Percentiles rank a stretch among this genome's conserved stretches.
phyloP scores from a whole-genome alignment of 139 green algal genomes.

The Picochlorum costavermella region DNA sequence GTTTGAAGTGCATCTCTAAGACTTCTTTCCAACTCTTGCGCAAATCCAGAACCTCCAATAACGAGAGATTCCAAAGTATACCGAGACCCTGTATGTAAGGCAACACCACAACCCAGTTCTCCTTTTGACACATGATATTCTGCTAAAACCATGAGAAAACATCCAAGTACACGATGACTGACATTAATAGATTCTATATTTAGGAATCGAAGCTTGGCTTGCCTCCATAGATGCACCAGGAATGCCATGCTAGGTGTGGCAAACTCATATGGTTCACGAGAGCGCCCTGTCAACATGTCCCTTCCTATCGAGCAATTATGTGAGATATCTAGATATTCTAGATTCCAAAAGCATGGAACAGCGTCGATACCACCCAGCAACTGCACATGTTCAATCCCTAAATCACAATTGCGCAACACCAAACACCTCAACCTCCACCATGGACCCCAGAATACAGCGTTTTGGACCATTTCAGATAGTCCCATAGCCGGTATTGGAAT shows the following conservation, averaged over 20 bases:
- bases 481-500: neutral
- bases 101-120: no score
- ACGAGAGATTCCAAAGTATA: no score
- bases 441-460: neutral
- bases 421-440: constrained; percentile 10
- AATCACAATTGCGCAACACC: neutral
- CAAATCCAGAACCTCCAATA: no score
- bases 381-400: constrained; percentile 3
- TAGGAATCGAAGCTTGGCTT: neutral
- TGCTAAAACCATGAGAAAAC: no score
- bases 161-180: no score
- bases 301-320: neutral
- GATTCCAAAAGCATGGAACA: constrained; percentile 1
- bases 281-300: neutral
- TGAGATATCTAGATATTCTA: constrained; percentile 7
- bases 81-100: no score
- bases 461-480: neutral
- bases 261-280: neutral
- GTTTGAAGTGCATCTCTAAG: no score
- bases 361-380: neutral
- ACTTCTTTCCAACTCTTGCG: no score
- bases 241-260: neutral
- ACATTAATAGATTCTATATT: no score
- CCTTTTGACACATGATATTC: no score
- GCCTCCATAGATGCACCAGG: neutral